Percentiles rank a stretch among this genome's conserved stretches.
phyloP scores from a whole-genome alignment of 805 yeast genomes.

The Wickerhamomyces chambardii region DNA sequence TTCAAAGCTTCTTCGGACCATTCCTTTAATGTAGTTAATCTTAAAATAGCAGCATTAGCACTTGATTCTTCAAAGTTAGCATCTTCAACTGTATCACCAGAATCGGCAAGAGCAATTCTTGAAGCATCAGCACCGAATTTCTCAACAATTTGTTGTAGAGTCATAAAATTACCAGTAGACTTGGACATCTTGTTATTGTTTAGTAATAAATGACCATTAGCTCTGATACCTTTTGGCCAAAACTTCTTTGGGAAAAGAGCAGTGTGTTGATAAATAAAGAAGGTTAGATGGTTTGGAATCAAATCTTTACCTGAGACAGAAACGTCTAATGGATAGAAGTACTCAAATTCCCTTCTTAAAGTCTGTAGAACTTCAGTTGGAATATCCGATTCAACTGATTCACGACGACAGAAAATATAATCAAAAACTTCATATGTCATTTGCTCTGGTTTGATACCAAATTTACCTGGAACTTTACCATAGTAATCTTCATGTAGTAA shows the following conservation, averaged over 20 bases:
- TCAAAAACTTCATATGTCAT: conserved; percentile 93
- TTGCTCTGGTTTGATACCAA: conserved; percentile 69
- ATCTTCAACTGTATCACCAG: conserved; percentile 96
- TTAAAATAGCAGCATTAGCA: conserved; percentile 95
- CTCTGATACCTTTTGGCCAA: conserved; percentile 95
- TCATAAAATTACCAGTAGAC: conserved; percentile 95
- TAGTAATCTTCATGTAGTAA: conserved; percentile 80
- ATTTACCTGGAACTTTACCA: conserved; percentile 68
- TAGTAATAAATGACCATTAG: conserved; percentile 90
- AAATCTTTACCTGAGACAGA: conserved; percentile 95
- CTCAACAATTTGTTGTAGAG: conserved; percentile 71
- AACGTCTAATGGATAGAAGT: conserved; percentile 90
- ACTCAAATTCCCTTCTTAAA: conserved; percentile 91
- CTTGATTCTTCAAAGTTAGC: conserved; percentile 95
- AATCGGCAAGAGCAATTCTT: conserved; percentile 96
- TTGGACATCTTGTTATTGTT: conserved; percentile 98
- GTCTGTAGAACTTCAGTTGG: conserved; percentile 56
- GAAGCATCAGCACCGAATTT: conserved; percentile 98
- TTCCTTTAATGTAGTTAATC: conserved; percentile 86
- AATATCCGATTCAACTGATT: conserved; percentile 45
- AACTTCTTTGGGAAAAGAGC: conserved; percentile 84
- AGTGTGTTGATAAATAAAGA: conserved; percentile 87
- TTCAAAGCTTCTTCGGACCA: conserved; percentile 82
- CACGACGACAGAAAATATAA: conserved; percentile 72
- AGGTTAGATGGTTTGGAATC: conserved; percentile 94